Percentiles rank a stretch among this genome's conserved stretches.
Conservation (phyloP, 2,329 filamentous ascomycete genomes). For the Neonectria hederae region DNA sequence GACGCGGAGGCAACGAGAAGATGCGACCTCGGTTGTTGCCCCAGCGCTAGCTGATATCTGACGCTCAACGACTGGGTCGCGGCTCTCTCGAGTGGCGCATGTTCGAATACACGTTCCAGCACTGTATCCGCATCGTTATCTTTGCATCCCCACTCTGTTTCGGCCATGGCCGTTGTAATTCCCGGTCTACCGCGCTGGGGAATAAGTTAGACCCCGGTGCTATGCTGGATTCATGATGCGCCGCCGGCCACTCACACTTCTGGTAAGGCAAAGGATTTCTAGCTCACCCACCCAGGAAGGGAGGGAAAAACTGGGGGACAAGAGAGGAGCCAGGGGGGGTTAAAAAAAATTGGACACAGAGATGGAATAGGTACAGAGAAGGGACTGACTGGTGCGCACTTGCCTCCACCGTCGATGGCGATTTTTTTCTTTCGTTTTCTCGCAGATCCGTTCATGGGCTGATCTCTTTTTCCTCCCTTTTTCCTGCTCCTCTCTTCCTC, state of each 20-base stretch:
- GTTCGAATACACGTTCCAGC: background rate
- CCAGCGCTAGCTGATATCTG: slow-evolving; percentile 10
- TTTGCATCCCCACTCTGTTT: slow-evolving; percentile 33
- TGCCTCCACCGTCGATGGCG: slow-evolving; percentile 16
- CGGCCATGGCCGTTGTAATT: slow-evolving; percentile 33
- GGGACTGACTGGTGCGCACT: slow-evolving; percentile 9
- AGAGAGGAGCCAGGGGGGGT: background rate
- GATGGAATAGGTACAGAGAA: slow-evolving; percentile 5
- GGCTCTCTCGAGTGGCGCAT: slow-evolving; percentile 1
- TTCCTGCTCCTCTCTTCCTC: background rate
- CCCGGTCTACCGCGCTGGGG: slow-evolving; percentile 28
- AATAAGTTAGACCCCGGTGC: slow-evolving; percentile 14
- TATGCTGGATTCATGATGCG: slow-evolving; percentile 16
- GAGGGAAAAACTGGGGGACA: slow-evolving; percentile 16
- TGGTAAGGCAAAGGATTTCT: slow-evolving; percentile 6
- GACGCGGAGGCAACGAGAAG: background rate
- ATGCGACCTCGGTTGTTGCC: background rate
- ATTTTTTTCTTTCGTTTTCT: slow-evolving; percentile 17
- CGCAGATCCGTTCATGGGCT: background rate
- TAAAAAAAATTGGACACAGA: slow-evolving; percentile 15
- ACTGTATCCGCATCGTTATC: slow-evolving; percentile 28
- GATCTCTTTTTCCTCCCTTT: background rate
- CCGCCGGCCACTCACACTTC: slow-evolving; percentile 22
- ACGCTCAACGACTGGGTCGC: background rate
- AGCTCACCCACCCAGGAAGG: slow-evolving; percentile 9